Evolutionary conservation across 768 basidiomycete species (phyloP).

Genomic region (Russula emetica): DNA sequence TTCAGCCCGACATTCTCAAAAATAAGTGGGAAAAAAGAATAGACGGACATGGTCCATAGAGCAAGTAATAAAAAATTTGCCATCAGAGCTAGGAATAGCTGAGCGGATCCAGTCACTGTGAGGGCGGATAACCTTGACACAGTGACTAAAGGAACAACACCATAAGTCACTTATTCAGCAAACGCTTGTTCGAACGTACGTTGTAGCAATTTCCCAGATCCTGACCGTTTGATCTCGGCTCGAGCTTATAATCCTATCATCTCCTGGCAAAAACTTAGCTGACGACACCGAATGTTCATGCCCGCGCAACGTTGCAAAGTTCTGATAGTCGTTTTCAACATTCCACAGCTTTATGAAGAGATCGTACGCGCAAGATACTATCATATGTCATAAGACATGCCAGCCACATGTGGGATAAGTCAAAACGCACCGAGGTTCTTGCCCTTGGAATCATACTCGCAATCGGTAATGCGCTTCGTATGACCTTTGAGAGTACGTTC

Average conservation of each 20-base stretch:
- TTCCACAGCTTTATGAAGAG: slow-evolving; percentile 58
- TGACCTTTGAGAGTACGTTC: slow-evolving; percentile 58
- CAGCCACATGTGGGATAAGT: background rate
- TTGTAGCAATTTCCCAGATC: slow-evolving; percentile 53
- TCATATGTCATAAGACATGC: background rate
- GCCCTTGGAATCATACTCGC: slow-evolving; percentile 55
- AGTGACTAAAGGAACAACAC: slow-evolving; percentile 38
- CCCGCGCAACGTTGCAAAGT: slow-evolving; percentile 50
- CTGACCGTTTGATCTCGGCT: slow-evolving; percentile 53
- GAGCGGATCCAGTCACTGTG: slow-evolving; percentile 53
- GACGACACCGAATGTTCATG: slow-evolving; percentile 58
- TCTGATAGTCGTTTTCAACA: slow-evolving; percentile 51
- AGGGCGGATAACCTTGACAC: slow-evolving; percentile 47
- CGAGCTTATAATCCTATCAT: slow-evolving; percentile 49
- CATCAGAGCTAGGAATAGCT: slow-evolving; percentile 39
- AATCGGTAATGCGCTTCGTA: slow-evolving; percentile 53
- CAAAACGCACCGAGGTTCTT: slow-evolving; percentile 42
- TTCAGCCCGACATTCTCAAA: background rate
- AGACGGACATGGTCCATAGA: slow-evolving; percentile 51
- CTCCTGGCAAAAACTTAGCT: slow-evolving; percentile 50
- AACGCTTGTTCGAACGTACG: slow-evolving; percentile 35
- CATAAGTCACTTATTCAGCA: background rate
- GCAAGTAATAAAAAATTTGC: slow-evolving; percentile 45
- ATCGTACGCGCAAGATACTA: slow-evolving; percentile 56
- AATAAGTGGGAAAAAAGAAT: background rate